A percentile compares a stretch with the other conserved stretches of the same genome.
Evolutionary conservation across 768 basidiomycete genomes (phyloP).

Genomic region (Suillus tomentosus): DNA sequence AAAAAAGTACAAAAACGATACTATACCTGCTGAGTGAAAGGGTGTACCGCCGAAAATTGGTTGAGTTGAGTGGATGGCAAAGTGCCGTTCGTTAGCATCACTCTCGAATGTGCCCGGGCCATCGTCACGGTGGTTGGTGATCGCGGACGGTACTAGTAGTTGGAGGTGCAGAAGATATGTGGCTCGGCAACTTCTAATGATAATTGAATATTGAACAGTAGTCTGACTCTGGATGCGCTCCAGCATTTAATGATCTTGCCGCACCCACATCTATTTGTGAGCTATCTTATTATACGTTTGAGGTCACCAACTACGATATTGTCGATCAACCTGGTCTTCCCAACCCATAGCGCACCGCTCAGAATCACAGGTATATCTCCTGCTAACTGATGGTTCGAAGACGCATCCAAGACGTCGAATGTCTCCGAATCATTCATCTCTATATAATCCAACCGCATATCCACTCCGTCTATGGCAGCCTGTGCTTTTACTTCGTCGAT

Average conservation of each 20-base stretch:
- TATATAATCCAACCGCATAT: conserved; percentile 78
- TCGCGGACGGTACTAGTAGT: neutral
- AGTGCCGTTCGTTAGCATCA: conserved; percentile 23
- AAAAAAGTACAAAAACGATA: conserved; percentile 2
- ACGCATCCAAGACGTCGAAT: conserved; percentile 60
- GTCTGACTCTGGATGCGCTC: neutral
- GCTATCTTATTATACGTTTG: conserved; percentile 14
- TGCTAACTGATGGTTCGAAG: conserved; percentile 28
- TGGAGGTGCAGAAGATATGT: neutral
- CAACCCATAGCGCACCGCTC: conserved; percentile 87
- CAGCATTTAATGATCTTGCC: neutral
- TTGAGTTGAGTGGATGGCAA: conserved; percentile 33
- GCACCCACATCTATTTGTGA: neutral
- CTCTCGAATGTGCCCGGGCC: conserved; percentile 16
- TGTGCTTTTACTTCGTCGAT: conserved; percentile 36
- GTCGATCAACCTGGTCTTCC: conserved; percentile 89
- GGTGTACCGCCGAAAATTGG: conserved; percentile 42
- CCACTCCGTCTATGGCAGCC: conserved; percentile 43
- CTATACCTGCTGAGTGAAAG: conserved; percentile 56
- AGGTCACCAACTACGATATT: conserved; percentile 76
- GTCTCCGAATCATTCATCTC: conserved; percentile 83
- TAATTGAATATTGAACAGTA: no score
- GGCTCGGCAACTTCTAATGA: neutral
- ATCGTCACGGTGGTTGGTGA: conserved; percentile 11
- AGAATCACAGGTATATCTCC: conserved; percentile 55